Evolutionary conservation across 768 basidiomycete genomes (phyloP), one percentile per base, ranked within the genome.

Genomic region (Saitozyma podzolica): DNA sequence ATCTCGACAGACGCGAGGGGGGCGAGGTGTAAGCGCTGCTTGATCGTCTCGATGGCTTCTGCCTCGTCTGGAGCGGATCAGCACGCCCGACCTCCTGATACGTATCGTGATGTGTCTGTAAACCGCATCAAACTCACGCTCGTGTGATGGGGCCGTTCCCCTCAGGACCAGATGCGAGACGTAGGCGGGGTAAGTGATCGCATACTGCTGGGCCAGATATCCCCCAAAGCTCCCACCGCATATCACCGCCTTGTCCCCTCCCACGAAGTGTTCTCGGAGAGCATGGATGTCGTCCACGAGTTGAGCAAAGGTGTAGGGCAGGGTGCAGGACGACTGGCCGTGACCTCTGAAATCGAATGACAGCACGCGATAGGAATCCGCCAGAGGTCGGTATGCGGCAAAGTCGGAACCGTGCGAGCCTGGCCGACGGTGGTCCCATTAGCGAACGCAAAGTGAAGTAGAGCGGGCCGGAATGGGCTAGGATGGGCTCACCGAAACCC

Each of bases 1-100:
- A 68, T 65, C 17, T 54, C 50, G n/a, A 61, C 49, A 9, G 63
- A 59, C 9, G 67, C 67, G 41, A 68, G 40, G 29, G 67, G 67
- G 3, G 64, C 64, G 8, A 37, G 42, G 29, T 50, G 19, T 3
- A 64, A 45, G 13, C 63, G 59, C 19, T 65, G 48, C 50, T 65
- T 52, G 20, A 65, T 51, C 17, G 53, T 62, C 17, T 55, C 63
- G 13, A 68, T 16, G 8, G 67, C 67, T 59, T 65, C 67, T 10
- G 63, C 63, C 60, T 68, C 67, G 41, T 68, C 67, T 68, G 43
- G 9, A 29, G 29, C 29, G 29, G 29, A 29, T 29, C 5, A 29
- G 29, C 29, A 29, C 29, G 29, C 29, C 2, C 29, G 29, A 29
- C 2, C 29, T 5, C 29, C 29, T 56, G 16, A 50, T 17, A 39